These are phyloP conservation scores for Jamesozyma jinghongensis DNA, from an alignment of 805 yeast species.

Conservation along the genomic window DNA sequence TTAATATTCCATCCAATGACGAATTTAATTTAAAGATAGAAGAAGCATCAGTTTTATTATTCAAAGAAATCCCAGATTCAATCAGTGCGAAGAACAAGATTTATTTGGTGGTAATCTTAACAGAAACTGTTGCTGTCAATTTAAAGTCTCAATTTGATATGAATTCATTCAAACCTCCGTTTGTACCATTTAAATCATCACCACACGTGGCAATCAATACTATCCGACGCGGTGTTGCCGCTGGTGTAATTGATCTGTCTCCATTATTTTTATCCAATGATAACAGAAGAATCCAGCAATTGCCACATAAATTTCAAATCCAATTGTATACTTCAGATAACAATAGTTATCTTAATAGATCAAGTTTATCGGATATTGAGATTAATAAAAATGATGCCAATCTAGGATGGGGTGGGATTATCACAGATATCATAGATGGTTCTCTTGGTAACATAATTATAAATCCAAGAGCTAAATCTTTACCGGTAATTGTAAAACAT, in stretches of 20 bases:
- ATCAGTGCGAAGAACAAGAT: conserved; percentile 57
- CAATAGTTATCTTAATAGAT: neutral
- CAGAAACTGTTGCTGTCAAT: conserved; percentile 48
- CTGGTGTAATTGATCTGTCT: conserved; percentile 80
- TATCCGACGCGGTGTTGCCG: conserved; percentile 73
- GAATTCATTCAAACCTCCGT: conserved; percentile 21
- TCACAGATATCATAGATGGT: conserved; percentile 69
- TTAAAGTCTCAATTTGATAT: conserved; percentile 4
- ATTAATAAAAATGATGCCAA: conserved; percentile 13
- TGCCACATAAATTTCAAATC: conserved; percentile 61
- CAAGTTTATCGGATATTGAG: neutral
- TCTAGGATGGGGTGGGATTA: conserved; percentile 84
- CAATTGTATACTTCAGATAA: conserved; percentile 54
- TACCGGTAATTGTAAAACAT: conserved; percentile 66
- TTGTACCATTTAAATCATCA: conserved; percentile 14
- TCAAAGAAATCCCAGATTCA: conserved; percentile 59
- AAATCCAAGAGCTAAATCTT: conserved; percentile 68
- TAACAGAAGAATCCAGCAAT: conserved; percentile 51
- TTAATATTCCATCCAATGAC: conserved; percentile 50
- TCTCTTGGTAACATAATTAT: conserved; percentile 69
- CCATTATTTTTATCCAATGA: conserved; percentile 61
- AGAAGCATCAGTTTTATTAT: conserved; percentile 68
- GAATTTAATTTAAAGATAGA: conserved; percentile 45
- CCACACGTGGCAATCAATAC: conserved; percentile 8
- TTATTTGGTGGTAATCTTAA: conserved; percentile 65